These are phyloP conservation scores for Neotropicomus parvogracilis DNA, from an alignment of 1,284 basidiomycete genomes.

Conservation along the genomic window DNA sequence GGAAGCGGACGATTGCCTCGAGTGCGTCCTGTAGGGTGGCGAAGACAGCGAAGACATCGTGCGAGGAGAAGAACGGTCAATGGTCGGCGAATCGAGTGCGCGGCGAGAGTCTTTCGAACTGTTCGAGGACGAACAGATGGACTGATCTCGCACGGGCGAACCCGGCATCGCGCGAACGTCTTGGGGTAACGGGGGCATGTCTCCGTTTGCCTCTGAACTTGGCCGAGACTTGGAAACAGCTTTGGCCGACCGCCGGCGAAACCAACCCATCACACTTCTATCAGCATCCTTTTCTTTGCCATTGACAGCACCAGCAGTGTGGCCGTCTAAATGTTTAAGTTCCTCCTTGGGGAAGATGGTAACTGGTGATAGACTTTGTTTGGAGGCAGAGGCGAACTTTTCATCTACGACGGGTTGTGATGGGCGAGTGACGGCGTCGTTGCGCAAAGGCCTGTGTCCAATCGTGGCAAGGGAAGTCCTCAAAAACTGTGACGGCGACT, in stretches of 20 bases:
- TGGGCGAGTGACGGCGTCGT: constrained; percentile 8
- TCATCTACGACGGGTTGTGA: constrained; percentile 12
- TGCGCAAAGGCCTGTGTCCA: constrained; percentile 12
- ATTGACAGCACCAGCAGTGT: constrained; percentile 23
- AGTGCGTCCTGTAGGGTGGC: constrained; percentile 12
- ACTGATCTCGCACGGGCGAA: constrained; percentile 28
- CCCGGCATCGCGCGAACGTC: constrained; percentile 13
- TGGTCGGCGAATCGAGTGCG: constrained; percentile 22
- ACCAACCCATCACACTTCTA: constrained; percentile 50
- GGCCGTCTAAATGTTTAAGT: constrained; percentile 6
- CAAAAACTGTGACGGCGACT: constrained; percentile 19
- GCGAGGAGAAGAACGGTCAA: constrained; percentile 10
- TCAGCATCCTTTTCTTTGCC: constrained; percentile 43
- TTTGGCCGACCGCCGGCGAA: constrained; percentile 49
- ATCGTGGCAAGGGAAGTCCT: constrained; percentile 10
- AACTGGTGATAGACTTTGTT: constrained; percentile 9
- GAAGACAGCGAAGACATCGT: constrained; percentile 20
- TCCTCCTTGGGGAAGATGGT: constrained; percentile 20
- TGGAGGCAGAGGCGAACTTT: constrained; percentile 12
- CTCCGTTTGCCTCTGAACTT: constrained; percentile 19
- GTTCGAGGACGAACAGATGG: constrained; percentile 20
- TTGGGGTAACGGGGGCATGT: constrained; percentile 15
- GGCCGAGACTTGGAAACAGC: constrained; percentile 25
- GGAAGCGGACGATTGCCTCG: constrained; percentile 29
- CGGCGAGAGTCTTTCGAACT: constrained; percentile 27